phyloP scores from a whole-genome alignment of 805 yeast genomes.

The Komagataella pastoris region DNA sequence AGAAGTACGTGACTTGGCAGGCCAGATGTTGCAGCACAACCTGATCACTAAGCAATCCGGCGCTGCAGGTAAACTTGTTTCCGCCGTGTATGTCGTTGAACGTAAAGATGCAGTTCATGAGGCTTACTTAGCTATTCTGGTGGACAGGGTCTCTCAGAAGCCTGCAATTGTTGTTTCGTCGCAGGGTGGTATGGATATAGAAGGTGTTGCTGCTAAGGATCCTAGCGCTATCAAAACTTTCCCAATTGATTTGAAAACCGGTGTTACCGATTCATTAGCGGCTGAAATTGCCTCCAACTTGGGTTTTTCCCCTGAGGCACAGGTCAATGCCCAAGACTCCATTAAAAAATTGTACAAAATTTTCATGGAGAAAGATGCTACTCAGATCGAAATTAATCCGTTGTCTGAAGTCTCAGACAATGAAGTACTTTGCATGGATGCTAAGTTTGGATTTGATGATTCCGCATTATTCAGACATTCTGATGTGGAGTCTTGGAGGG shows the following conservation, averaged over 20 bases:
- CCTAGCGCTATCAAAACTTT: slow-evolving; percentile 89
- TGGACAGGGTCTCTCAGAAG: slow-evolving; percentile 85
- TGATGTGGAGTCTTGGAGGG: slow-evolving; percentile 95
- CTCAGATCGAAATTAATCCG: slow-evolving; percentile 98
- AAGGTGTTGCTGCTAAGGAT: slow-evolving; percentile 87
- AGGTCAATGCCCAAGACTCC: slow-evolving; percentile 77
- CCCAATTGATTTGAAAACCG: slow-evolving; percentile 62
- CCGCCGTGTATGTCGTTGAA: slow-evolving; percentile 92
- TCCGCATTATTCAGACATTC: slow-evolving; percentile 90
- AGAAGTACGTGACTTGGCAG: slow-evolving; percentile 78
- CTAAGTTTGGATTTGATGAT: slow-evolving; percentile 96
- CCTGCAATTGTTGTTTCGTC: slow-evolving; percentile 93
- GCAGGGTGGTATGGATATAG: slow-evolving; percentile 99
- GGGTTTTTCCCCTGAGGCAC: slow-evolving; percentile 70
- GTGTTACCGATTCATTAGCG: slow-evolving; percentile 73
- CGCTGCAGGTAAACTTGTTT: slow-evolving; percentile 90
- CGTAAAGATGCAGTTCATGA: slow-evolving; percentile 90
- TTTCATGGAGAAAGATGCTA: slow-evolving; percentile 85
- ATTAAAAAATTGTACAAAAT: slow-evolving; percentile 80
- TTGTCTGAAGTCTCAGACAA: slow-evolving; percentile 85
- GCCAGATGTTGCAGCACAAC: slow-evolving; percentile 83
- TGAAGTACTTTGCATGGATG: slow-evolving; percentile 95
- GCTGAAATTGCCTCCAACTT: slow-evolving; percentile 62
- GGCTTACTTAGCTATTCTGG: slow-evolving; percentile 86
- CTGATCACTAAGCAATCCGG: slow-evolving; percentile 98